phyloP scores from a whole-genome alignment of 2,329 filamentous ascomycete genomes.

The Fusarium sp. region DNA sequence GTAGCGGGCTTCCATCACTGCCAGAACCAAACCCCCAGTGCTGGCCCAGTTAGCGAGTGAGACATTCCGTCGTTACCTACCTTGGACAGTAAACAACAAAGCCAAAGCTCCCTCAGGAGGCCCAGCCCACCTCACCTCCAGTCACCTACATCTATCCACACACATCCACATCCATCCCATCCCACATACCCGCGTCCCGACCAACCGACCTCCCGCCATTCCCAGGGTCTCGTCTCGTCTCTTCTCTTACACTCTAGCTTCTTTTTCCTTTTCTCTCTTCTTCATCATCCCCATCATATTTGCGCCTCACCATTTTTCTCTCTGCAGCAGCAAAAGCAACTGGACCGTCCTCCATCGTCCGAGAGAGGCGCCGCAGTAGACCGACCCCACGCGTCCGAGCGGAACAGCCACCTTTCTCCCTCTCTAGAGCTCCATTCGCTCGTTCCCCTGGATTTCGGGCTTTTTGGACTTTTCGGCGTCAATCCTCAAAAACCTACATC shows the following conservation, averaged over 20 bases:
- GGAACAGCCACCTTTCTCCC: slow-evolving; percentile 40
- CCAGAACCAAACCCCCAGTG: background rate
- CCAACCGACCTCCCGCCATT: slow-evolving; percentile 17
- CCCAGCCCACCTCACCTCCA: slow-evolving; percentile 8
- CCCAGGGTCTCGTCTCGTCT: slow-evolving; percentile 16
- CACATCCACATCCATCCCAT: slow-evolving; percentile 7
- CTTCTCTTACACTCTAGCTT: background rate
- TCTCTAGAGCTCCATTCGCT: slow-evolving; percentile 33
- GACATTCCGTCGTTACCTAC: slow-evolving; percentile 17
- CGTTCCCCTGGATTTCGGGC: slow-evolving; percentile 41
- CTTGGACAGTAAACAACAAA: slow-evolving; percentile 36
- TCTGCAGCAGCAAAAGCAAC: slow-evolving; percentile 10
- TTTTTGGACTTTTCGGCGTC: slow-evolving; percentile 38
- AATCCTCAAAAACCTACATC: slow-evolving; percentile 34
- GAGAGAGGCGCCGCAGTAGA: slow-evolving; percentile 23
- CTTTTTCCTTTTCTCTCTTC: background rate
- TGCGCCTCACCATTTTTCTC: background rate
- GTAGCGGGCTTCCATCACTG: background rate
- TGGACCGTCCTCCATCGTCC: background rate
- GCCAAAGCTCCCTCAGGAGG: slow-evolving; percentile 13
- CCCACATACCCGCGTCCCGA: slow-evolving; percentile 20
- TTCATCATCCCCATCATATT: background rate
- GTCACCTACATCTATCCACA: background rate
- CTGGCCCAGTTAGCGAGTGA: background rate
- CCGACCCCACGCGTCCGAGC: slow-evolving; percentile 45